phyloP scores from a whole-genome alignment of 179 eudicot genomes.

The Sideroxylon spinosum region DNA sequence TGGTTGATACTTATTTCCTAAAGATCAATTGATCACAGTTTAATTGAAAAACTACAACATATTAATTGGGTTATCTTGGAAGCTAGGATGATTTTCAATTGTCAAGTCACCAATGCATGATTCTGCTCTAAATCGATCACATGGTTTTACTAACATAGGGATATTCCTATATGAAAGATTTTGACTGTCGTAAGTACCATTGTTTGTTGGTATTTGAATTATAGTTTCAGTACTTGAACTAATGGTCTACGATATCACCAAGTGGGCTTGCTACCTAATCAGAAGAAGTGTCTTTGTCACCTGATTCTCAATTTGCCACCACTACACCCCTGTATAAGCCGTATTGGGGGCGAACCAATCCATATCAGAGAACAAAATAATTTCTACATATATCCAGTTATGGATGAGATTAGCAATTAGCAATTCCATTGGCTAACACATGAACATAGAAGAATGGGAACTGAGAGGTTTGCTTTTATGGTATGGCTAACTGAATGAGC shows the following conservation, averaged over 20 bases:
- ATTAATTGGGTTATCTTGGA: background rate
- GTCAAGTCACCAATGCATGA: background rate
- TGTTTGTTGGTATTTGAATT: background rate
- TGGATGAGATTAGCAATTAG: background rate
- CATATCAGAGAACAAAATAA: background rate
- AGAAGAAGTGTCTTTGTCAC: background rate
- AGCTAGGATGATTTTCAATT: background rate
- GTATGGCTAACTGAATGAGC: background rate
- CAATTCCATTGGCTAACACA: background rate
- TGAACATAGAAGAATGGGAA: background rate
- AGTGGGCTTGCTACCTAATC: background rate
- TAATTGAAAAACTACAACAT: too few species aligned
- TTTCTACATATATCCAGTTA: background rate
- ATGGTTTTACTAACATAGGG: background rate
- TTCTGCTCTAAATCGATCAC: background rate
- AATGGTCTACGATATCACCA: background rate
- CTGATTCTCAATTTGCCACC: background rate
- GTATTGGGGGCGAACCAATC: background rate
- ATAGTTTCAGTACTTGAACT: background rate
- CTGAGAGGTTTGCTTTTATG: background rate
- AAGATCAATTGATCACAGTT: too few species aligned
- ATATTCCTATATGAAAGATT: background rate
- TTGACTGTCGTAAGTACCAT: background rate
- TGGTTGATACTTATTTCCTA: too few species aligned
- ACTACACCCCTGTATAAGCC: background rate